A percentile compares a stretch with the other conserved stretches of the same genome.
Conservation (phyloP, 116 monocot genomes). For the Zostera marina region DNA sequence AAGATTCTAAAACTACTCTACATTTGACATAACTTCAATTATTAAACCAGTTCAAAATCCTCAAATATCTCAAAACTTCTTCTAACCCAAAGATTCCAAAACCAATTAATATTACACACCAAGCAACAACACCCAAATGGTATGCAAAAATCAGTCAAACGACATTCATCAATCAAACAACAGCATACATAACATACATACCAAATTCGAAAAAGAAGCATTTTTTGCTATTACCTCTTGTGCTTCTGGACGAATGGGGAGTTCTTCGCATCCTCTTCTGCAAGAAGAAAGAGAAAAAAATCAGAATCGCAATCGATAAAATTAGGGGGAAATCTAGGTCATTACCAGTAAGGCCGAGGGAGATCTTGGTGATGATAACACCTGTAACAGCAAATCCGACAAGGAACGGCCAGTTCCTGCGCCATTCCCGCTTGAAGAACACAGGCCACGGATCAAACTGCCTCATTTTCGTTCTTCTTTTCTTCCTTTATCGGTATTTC, state of each 20-base stretch:
- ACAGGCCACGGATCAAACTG: conserved; percentile 84
- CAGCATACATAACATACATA: too few species aligned
- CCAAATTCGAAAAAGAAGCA: not conserved
- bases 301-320: not conserved
- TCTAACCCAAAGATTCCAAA: too few species aligned
- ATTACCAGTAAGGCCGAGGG: conserved; percentile 31
- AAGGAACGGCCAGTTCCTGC: conserved; percentile 76
- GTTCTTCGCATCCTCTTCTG: conserved; percentile 74
- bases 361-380: conserved; percentile 45
- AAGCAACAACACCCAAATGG: too few species aligned
- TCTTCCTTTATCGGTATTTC: not conserved
- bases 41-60: too few species aligned
- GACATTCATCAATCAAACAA: too few species aligned
- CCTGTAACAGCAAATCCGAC: conserved; percentile 79
- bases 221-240: conserved; percentile 19
- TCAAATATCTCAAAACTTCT: too few species aligned
- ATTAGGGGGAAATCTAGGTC: too few species aligned
- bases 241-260: conserved; percentile 54
- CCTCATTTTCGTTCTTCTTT: conserved; percentile 49
- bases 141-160: too few species aligned
- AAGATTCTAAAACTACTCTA: too few species aligned
- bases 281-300: not conserved
- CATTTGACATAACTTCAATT: too few species aligned
- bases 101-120: too few species aligned
- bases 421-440: conserved; percentile 70